Conservation (phyloP, 1,284 basidiomycete species). For the Malassezia pachydermatis region DNA sequence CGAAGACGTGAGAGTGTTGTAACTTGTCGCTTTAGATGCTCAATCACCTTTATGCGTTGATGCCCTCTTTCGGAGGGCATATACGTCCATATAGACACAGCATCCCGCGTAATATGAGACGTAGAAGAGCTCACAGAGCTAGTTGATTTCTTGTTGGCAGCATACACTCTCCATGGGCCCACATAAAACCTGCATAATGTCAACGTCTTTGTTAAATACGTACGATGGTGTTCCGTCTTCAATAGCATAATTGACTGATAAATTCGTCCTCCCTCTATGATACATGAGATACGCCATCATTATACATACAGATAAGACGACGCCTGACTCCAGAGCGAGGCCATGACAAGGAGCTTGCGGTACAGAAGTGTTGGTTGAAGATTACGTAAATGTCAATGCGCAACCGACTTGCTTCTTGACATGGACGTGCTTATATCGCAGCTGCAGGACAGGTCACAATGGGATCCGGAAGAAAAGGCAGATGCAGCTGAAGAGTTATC, state of each 20-base stretch:
- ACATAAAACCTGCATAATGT: constrained; percentile 19
- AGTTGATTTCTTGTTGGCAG: constrained; percentile 29
- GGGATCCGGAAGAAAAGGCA: background rate
- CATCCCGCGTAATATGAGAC: constrained; percentile 8
- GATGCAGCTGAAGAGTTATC: constrained; percentile 3
- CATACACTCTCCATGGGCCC: constrained; percentile 43
- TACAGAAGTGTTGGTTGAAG: background rate
- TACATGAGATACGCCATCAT: background rate
- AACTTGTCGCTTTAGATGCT: constrained; percentile 40
- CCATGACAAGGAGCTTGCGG: constrained; percentile 23
- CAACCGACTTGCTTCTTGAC: background rate
- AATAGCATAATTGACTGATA: constrained; percentile 39
- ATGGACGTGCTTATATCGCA: constrained; percentile 10
- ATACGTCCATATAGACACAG: constrained; percentile 38
- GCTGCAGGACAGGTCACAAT: background rate
- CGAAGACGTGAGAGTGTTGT: constrained; percentile 70
- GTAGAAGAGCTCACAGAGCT: constrained; percentile 6
- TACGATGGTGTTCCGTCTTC: constrained; percentile 29
- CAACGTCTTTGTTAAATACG: background rate
- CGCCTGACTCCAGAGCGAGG: constrained; percentile 34
- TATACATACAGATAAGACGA: constrained; percentile 22
- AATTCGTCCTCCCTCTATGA: constrained; percentile 38
- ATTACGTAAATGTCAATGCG: constrained; percentile 2
- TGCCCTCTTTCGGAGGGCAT: constrained; percentile 23
- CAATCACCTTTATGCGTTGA: constrained; percentile 23